Percentiles rank a stretch among this genome's conserved stretches.
These are phyloP conservation scores for Dactylellina sp. DNA, from an alignment of 2,329 filamentous ascomycete genomes.

Conservation along the genomic window DNA sequence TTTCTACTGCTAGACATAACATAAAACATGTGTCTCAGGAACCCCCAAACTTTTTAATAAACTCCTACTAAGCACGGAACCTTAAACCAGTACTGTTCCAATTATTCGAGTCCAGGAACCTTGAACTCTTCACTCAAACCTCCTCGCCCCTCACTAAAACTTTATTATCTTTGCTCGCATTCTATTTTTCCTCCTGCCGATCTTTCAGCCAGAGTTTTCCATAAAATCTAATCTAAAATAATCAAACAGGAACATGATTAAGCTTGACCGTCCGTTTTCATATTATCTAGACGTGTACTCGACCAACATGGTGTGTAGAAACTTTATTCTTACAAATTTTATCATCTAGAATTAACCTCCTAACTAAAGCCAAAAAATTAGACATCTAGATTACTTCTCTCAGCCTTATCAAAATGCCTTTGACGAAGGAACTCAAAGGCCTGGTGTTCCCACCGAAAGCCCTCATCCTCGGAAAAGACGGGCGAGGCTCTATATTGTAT, in stretches of 20 bases:
- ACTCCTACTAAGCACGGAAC: neutral
- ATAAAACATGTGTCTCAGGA: conserved; percentile 6
- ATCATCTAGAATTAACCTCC: no score
- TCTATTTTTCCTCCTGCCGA: no score
- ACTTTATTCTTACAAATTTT: neutral
- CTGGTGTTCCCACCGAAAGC: conserved; percentile 11
- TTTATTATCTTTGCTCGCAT: no score
- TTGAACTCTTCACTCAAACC: neutral
- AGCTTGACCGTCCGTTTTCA: conserved; percentile 9
- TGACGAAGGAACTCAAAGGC: neutral
- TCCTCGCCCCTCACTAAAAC: neutral
- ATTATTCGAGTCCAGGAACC: neutral
- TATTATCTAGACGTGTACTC: neutral
- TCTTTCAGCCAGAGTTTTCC: no score
- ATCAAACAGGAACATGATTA: neutral
- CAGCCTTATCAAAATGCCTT: neutral
- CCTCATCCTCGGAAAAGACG: conserved; percentile 4
- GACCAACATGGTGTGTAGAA: no score
- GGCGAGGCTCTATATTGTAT: neutral
- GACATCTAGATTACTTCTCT: no score
- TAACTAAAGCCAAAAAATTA: no score
- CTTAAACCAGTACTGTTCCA: neutral
- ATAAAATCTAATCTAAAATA: no score
- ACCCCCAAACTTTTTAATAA: neutral
- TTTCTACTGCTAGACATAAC: no score